Base-by-base conservation (phyloP, 2,329 filamentous ascomycete genomes). In the Akanthomyces uredinophilus region DNA sequence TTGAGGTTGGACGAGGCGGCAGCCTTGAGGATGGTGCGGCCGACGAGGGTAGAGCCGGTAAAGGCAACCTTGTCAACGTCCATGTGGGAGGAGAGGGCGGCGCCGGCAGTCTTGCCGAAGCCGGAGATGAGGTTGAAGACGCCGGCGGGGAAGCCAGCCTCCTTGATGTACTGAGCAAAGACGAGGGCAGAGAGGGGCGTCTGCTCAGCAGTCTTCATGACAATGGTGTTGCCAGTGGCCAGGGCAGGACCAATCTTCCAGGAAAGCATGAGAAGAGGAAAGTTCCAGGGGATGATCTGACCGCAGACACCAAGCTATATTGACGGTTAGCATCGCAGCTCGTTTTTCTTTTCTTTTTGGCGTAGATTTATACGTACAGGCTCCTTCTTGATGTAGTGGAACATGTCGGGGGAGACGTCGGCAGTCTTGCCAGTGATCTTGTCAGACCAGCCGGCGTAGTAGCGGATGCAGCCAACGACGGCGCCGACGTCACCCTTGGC, bases 371-470 rank as follows among this genome's bases (percentile, higher is more conserved):
- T 32, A 57, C 81, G 69, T 73, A 84, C 80, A 11, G 92, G 90
- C 82, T 96, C 91, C 68, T 86, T 85, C 70, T 71, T 72, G 66
- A 90, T 92, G 80, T 95, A 96, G 80, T 91, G 88, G 79, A 96
- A 92, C 76, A 88, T 91, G 67, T 90, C 87, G 63, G 85, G 83
- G 70, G 83, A 80, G 68, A 91, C 90, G 70, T 96, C 90, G 67
- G 95, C 87, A 62, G 92, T 91, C 82, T 93, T 92, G 76, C 92
- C 92, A 76, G 87, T 83, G 67, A 95, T 88, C 87, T 96, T 96
- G 82, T 96, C 92, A 70, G 92, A 90, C 87, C 89, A 96, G 65
- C 92, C 92, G 71, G 84, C 92, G 70, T 78, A 79, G 74, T 79
- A 97, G 76, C 92, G 87, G 71, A 97, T 77, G 78, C 84, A 88